phyloP scores from a whole-genome alignment of 345 rosid genomes.

The Linum usitatissimum region DNA sequence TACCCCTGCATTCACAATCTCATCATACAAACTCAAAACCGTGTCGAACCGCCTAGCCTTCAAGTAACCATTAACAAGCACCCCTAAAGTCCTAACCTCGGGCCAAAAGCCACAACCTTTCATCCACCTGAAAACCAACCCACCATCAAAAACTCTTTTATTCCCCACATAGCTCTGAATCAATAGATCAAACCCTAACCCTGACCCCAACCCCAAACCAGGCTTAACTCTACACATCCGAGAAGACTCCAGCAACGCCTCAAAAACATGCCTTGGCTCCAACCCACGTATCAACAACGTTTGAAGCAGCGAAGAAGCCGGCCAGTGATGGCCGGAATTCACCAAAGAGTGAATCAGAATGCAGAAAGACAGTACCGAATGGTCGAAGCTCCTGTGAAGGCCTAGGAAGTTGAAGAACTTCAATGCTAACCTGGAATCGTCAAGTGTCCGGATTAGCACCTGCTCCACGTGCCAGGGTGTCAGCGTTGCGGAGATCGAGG shows the following conservation, averaged over 20 bases:
- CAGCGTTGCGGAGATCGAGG: conserved; percentile 26
- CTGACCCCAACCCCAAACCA: conserved; percentile 23
- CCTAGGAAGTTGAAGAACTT: conserved; percentile 89
- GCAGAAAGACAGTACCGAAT: conserved; percentile 67
- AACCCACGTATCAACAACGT: conserved; percentile 55
- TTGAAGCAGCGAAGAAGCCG: conserved; percentile 79
- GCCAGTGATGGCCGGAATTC: conserved; percentile 50
- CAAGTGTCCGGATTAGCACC: conserved; percentile 43
- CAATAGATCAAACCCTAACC: conserved; percentile 74
- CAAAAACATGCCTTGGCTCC: conserved; percentile 50
- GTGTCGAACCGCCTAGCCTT: conserved; percentile 39
- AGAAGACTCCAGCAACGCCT: conserved; percentile 34
- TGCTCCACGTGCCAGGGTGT: conserved; percentile 53
- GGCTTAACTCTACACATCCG: conserved; percentile 35
- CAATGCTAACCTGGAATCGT: conserved; percentile 63
- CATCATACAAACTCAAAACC: conserved; percentile 53
- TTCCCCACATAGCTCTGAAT: conserved; percentile 57
- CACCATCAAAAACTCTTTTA: conserved; percentile 45
- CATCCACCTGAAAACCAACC: conserved; percentile 50
- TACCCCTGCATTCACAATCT: conserved; percentile 34
- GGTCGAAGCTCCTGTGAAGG: conserved; percentile 56
- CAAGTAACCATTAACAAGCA: conserved; percentile 52
- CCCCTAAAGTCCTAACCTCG: conserved; percentile 61
- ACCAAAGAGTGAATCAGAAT: conserved; percentile 62
- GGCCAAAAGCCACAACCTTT: conserved; percentile 41